Base-by-base conservation (phyloP, 2,329 filamentous ascomycete species). In the Tolypocladium sp. region DNA sequence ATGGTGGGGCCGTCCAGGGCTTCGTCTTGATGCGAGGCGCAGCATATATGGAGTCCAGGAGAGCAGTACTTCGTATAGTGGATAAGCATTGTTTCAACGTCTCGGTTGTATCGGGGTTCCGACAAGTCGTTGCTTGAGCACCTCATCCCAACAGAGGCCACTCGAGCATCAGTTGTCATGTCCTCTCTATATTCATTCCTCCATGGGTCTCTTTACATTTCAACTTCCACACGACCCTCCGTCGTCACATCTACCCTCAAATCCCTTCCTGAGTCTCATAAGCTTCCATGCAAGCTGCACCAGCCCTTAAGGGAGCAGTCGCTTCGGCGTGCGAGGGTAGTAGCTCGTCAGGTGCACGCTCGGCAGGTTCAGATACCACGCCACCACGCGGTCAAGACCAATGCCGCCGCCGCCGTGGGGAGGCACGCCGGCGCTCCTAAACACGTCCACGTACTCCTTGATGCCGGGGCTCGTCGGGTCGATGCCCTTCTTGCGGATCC, bases 341-440 rank as follows among this genome's bases (percentile, higher is more conserved):
- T 79, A 84, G 57, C 76, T 76, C 30, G 82, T 77, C 56, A 86
- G 71, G 65, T 85, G 83, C 58, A 86, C 82, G 65, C 78, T 83
- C 2, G 82, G 83, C 64, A 86, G 67, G 65, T 79, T 79, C 61
- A 86, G 70, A 68, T 80, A 86, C 80, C 81, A 86, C 7, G 83
- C 82, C 56, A 96, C 87, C 57, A 97, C 88, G 69, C 92, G 87
- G 76, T 97, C 92, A 57, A 97, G 79, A 56, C 92, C 92, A 66
- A 96, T 92, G 72, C 91, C 92, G 67, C 91, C 92, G 64, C 92
- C 92, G 44, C 90, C 92, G 69, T 96, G 92, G 1, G 92, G 90
- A n/a, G 92, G 92, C 27, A 91, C 89, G 65, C 91, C 92, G 71
- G 87, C 93, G 68, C 87, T 85, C 59, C 74, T 74, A 78, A 97